Conservation (phyloP, 257 asterid species). For the Nicotiana tabacum region DNA sequence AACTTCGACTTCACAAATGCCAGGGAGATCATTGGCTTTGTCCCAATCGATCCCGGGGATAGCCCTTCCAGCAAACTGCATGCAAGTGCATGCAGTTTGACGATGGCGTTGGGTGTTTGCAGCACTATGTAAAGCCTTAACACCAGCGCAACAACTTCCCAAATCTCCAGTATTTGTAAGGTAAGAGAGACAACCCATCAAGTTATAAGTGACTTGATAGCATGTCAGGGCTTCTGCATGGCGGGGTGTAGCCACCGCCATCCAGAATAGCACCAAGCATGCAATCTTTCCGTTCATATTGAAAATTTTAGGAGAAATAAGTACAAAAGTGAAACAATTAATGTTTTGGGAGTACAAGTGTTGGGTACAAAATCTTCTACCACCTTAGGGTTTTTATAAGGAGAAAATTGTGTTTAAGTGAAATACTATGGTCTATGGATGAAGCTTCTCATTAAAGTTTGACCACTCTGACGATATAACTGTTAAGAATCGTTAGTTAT, state of each 20-base stretch:
- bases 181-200: constrained; percentile 33
- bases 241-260: not conserved
- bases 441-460: not conserved
- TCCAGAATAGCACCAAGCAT: constrained; percentile 6
- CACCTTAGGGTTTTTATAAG: not conserved
- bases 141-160: constrained; percentile 38
- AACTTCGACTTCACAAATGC: constrained; percentile 33
- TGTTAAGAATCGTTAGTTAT: not conserved
- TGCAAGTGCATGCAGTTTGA: constrained; percentile 30
- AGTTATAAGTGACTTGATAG: constrained; percentile 1
- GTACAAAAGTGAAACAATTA: no score
- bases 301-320: not conserved
- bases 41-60: not conserved
- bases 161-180: constrained; percentile 22
- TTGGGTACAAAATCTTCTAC: not conserved
- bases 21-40: constrained; percentile 47
- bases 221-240: constrained; percentile 32
- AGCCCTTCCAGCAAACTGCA: constrained; percentile 21
- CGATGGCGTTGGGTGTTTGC: constrained; percentile 36
- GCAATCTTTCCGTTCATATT: not conserved
- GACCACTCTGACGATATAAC: no score
- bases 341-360: not conserved
- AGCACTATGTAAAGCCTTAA: constrained; percentile 18
- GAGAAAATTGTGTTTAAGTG: not conserved
- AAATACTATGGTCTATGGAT: not conserved